phyloP scores from a whole-genome alignment of 2,329 filamentous ascomycete species.

The Botrytis fabae region DNA sequence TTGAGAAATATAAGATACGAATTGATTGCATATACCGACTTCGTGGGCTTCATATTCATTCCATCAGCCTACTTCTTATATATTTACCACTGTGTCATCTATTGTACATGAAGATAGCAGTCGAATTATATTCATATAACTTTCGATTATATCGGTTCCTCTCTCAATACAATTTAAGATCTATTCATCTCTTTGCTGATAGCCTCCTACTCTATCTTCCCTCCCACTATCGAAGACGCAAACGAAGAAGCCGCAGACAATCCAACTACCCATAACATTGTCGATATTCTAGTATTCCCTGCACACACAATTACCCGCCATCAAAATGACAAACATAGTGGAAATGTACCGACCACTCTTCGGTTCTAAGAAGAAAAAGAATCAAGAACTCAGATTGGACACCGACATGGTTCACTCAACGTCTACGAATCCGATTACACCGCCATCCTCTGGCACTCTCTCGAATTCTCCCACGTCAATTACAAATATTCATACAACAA shows the following conservation, averaged over 20 bases:
- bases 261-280: not conserved
- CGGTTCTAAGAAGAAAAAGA: not conserved
- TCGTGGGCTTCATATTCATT: not conserved
- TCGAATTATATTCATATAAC: not conserved
- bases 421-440: not conserved
- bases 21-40: not conserved
- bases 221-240: not conserved
- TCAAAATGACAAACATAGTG: not conserved
- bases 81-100: not conserved
- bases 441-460: not conserved
- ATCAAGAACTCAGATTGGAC: not conserved
- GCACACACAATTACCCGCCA: not conserved
- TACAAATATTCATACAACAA: not conserved
- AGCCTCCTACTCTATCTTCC: not conserved
- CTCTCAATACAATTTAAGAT: not conserved
- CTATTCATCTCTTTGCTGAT: not conserved
- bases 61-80: not conserved
- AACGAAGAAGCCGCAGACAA: not conserved
- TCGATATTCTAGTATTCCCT: too few species aligned
- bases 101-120: not conserved
- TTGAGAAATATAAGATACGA: not conserved
- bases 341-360: not conserved
- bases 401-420: not conserved
- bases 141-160: not conserved
- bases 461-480: not conserved